These are phyloP conservation scores for Graphilbum ipis-grandicollis DNA, from an alignment of 2,329 filamentous ascomycete species.

Conservation along the genomic window DNA sequence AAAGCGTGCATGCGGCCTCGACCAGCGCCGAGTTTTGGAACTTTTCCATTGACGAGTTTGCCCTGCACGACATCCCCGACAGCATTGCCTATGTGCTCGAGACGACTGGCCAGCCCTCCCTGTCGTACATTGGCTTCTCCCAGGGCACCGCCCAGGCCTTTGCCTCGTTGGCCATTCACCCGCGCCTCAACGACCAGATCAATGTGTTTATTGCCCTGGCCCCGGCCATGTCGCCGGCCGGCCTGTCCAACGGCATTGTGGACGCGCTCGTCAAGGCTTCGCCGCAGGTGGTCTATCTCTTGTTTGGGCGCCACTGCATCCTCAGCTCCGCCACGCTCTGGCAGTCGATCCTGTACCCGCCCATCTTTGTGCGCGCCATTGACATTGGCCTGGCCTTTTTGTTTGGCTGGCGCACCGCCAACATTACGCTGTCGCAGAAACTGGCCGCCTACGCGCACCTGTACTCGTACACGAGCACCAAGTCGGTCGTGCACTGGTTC, in stretches of 20 bases:
- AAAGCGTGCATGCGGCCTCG: constrained; percentile 61
- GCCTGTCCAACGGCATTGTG: constrained; percentile 76
- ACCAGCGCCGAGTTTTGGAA: constrained; percentile 76
- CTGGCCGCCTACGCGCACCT: constrained; percentile 89
- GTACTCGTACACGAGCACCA: constrained; percentile 92
- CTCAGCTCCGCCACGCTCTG: constrained; percentile 90
- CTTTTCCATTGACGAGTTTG: constrained; percentile 97
- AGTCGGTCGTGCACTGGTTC: constrained; percentile 97
- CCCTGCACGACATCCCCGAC: constrained; percentile 92
- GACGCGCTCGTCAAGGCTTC: constrained; percentile 88
- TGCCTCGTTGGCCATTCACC: constrained; percentile 81
- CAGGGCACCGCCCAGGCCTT: constrained; percentile 96
- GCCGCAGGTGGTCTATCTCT: constrained; percentile 77
- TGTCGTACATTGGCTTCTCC: constrained; percentile 94
- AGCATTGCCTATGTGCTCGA: constrained; percentile 82
- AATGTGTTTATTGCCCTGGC: constrained; percentile 94
- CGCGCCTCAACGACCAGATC: constrained; percentile 77
- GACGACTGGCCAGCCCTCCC: constrained; percentile 62
- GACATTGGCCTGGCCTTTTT: constrained; percentile 67
- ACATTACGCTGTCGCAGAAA: constrained; percentile 77
- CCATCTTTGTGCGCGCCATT: constrained; percentile 77
- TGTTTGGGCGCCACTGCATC: constrained; percentile 83
- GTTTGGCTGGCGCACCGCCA: constrained; percentile 76
- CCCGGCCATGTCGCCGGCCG: constrained; percentile 89
- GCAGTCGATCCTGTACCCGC: constrained; percentile 89